Evolutionary conservation across 1,139 yeast species (phyloP).

Genomic region (Casaregolazyma suthepensis): DNA sequence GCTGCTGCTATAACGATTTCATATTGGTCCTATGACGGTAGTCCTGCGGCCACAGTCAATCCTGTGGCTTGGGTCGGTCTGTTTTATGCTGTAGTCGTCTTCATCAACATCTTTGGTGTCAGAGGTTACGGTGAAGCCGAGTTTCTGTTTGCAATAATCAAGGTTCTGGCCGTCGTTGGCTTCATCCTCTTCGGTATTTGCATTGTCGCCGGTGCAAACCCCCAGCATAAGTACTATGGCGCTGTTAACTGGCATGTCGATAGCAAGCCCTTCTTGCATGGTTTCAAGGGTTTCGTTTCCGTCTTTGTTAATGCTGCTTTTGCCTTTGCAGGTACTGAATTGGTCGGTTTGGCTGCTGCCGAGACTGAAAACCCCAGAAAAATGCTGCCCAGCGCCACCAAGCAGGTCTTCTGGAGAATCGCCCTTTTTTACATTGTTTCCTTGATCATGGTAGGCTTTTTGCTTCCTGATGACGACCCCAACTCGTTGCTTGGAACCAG

Average conservation of each 20-base stretch:
- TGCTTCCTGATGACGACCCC: conserved; percentile 59
- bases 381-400: conserved; percentile 66
- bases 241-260: conserved; percentile 57
- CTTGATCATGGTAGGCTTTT: conserved; percentile 53
- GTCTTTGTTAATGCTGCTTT: conserved; percentile 85
- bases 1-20: conserved; percentile 70
- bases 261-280: conserved; percentile 49
- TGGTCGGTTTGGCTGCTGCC: conserved; percentile 72
- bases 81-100: conserved; percentile 51
- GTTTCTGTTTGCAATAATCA: conserved; percentile 54
- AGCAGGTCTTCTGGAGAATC: conserved; percentile 71
- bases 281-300: conserved; percentile 74
- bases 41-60: conserved; percentile 39
- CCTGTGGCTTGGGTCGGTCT: conserved; percentile 64
- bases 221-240: conserved; percentile 58
- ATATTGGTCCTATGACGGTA: conserved; percentile 63
- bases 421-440: conserved; percentile 58
- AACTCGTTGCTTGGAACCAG: conserved; percentile 37
- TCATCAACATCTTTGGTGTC: conserved; percentile 65
- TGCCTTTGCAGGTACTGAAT: conserved; percentile 80
- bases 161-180: conserved; percentile 58
- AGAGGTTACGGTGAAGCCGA: conserved; percentile 76
- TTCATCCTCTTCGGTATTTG: conserved; percentile 60
- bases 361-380: conserved; percentile 52
- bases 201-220: conserved; percentile 64